Evolutionary conservation across 768 basidiomycete species (phyloP).

Genomic region (Calocybe cyanea): DNA sequence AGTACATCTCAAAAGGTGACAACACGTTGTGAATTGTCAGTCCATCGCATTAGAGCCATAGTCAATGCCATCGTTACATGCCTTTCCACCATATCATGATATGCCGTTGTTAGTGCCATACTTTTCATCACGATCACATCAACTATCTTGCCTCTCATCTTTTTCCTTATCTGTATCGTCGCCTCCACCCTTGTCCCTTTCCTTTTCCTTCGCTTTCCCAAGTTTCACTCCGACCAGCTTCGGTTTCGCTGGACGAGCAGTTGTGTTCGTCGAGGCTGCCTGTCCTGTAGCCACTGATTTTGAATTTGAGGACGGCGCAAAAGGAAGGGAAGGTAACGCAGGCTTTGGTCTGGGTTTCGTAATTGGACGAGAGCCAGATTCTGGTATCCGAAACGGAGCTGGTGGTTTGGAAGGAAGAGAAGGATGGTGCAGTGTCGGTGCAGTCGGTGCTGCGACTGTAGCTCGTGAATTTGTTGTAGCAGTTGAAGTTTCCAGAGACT

Average conservation of each 20-base stretch:
- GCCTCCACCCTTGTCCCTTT: conserved; percentile 3
- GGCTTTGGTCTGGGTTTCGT: conserved; percentile 18
- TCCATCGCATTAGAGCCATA: too few species aligned
- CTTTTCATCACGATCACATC: too few species aligned
- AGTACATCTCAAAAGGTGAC: too few species aligned
- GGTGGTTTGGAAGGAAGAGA: conserved; percentile 44
- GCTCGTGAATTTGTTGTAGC: conserved; percentile 5
- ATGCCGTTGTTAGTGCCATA: too few species aligned
- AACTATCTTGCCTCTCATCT: too few species aligned
- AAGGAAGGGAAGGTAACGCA: conserved; percentile 21
- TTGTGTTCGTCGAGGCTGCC: conserved; percentile 2
- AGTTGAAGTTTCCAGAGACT: too few species aligned
- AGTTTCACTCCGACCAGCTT: conserved; percentile 41
- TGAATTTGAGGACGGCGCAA: too few species aligned
- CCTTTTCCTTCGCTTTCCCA: conserved; percentile 29
- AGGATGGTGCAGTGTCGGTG: conserved; percentile 19
- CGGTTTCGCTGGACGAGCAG: conserved; percentile 12
- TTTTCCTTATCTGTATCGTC: not conserved
- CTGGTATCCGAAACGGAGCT: conserved; percentile 24
- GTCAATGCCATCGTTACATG: too few species aligned
- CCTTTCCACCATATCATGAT: too few species aligned
- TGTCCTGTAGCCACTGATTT: too few species aligned
- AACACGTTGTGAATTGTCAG: too few species aligned
- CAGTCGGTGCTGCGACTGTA: too few species aligned
- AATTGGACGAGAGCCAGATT: conserved; percentile 9